Evolutionary conservation across 2,329 filamentous ascomycete species (phyloP), one percentile per base, ranked within the genome.

Genomic region (Fusarium nisikadoi): DNA sequence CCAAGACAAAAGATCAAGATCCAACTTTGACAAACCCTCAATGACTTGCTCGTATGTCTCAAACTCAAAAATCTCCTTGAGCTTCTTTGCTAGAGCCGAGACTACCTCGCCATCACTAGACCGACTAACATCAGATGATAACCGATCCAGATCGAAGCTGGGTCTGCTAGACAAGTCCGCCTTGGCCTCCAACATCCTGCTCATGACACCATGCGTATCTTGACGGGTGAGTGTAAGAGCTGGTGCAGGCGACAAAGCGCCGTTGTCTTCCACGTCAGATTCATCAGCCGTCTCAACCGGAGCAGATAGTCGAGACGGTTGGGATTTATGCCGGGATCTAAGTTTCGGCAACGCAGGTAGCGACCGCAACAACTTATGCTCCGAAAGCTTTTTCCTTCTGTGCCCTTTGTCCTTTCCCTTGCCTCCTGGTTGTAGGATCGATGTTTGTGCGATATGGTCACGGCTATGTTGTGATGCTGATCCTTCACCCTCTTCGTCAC

Each of bases 61-160:
- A 74, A 98, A 96, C 54, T 92, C 88, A 78, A 97, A 97, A 70
- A 97, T 97, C 68, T 96, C 91, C 85, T 91, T 94, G 41, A 97
- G 82, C 63, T 91, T 89, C 63, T 86, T 88, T 2, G 93, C 91
- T 56, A 97, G 86, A 20, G 88, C 88, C 9, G 88, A 89, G 10
- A 88, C 84, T 3, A 84, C 83, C 10, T 83, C 82, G 35, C 80
- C 65, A 25, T 79, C 78, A 42, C 77, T 78, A 5, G 74, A 77
- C 25, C 76, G 78, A 33, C 77, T 75, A 27, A 82, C 79, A 49
- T 86, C 82, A 54, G 80, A 83, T 49, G 82, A 86, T 68, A 79
- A 76, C 60, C 81, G 81, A 47, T 88, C 86, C 47, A 88, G 79
- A 72, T 89, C 88, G 75, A 87, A 90, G 77, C 85, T 90, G 16